phyloP scores from a whole-genome alignment of 2,329 filamentous ascomycete species.

The Tolypocladium amazonense region DNA sequence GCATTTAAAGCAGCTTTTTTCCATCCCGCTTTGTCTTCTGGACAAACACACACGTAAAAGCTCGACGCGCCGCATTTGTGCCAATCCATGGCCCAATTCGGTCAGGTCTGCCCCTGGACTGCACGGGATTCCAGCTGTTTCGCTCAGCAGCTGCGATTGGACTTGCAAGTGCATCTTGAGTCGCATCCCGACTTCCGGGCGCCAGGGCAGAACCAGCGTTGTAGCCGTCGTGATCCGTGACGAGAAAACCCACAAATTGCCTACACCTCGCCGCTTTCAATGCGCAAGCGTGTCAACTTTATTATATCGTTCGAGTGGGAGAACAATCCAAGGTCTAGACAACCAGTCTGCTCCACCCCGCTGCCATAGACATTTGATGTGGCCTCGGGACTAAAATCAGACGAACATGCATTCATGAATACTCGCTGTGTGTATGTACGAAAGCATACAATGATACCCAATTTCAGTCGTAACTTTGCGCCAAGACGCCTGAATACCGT shows the following conservation, averaged over 20 bases:
- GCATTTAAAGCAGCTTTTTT: background rate
- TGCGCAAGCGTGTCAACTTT: slow-evolving; percentile 51
- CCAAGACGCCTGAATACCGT: background rate
- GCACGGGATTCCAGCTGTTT: background rate
- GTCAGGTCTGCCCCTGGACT: background rate
- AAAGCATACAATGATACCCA: background rate
- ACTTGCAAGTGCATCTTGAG: slow-evolving; percentile 2
- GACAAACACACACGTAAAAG: background rate
- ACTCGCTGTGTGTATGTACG: background rate
- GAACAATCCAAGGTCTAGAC: slow-evolving; percentile 54
- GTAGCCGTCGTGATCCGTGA: background rate
- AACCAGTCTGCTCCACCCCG: slow-evolving; percentile 59
- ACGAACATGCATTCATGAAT: slow-evolving; percentile 36
- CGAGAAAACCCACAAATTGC: slow-evolving; percentile 41
- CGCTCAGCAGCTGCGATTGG: background rate
- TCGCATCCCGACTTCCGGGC: background rate
- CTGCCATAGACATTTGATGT: slow-evolving; percentile 42
- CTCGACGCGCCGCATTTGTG: background rate
- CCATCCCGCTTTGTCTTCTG: background rate
- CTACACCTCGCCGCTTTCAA: slow-evolving; percentile 48
- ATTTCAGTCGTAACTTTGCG: background rate
- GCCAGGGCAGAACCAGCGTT: background rate
- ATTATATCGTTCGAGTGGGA: slow-evolving; percentile 50
- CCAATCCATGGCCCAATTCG: background rate
- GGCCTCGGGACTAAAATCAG: slow-evolving; percentile 53